phyloP scores from a whole-genome alignment of 345 rosid genomes.

The Psidium guajava region DNA sequence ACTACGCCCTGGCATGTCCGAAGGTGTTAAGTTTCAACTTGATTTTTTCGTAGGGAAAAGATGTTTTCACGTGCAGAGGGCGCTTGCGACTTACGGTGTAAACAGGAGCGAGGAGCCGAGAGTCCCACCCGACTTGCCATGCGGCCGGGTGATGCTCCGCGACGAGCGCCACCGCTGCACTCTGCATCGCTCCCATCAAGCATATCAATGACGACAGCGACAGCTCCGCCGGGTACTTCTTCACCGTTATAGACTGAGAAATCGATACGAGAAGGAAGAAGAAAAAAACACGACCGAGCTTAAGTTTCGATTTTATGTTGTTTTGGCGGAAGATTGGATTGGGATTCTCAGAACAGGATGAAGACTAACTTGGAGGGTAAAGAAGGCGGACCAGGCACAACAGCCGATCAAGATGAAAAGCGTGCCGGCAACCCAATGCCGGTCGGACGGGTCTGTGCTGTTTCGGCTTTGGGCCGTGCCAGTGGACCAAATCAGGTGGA shows the following conservation, averaged over 20 bases:
- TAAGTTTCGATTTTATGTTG: not conserved
- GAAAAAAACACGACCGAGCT: not conserved
- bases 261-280: not conserved
- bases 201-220: constrained; percentile 58
- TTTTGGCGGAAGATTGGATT: not conserved
- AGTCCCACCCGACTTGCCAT: constrained; percentile 66
- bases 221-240: constrained; percentile 52
- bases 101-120: constrained; percentile 57
- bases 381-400: constrained; percentile 68
- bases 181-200: constrained; percentile 48
- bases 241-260: constrained; percentile 45
- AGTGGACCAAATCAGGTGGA: constrained; percentile 23
- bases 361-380: constrained; percentile 33
- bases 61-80: not conserved
- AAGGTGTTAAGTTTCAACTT: not conserved
- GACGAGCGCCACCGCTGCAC: constrained; percentile 29
- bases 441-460: constrained; percentile 11
- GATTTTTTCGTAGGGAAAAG: not conserved
- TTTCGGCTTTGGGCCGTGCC: constrained; percentile 4
- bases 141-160: constrained; percentile 37
- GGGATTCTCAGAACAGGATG: not conserved
- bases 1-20: constrained; percentile 34
- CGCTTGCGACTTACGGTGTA: constrained; percentile 28
- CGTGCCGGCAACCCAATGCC: constrained; percentile 56
- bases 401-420: constrained; percentile 53